Evolutionary conservation across 2,329 filamentous ascomycete species (phyloP).

Genomic region (Orbilia quercus): DNA sequence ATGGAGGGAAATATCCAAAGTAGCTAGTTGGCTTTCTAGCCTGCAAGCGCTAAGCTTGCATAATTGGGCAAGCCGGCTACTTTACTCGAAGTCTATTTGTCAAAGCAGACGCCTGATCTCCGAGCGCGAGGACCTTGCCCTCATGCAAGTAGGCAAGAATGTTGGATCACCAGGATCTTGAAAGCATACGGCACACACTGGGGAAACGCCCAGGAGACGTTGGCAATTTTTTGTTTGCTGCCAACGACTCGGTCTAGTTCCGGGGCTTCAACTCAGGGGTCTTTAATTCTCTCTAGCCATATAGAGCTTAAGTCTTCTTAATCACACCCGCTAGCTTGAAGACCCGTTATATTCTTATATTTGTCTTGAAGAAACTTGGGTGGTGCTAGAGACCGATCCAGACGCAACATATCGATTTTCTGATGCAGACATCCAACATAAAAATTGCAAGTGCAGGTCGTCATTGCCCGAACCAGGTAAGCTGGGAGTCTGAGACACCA

Average conservation of each 20-base stretch:
- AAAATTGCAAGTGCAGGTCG: conserved; percentile 17
- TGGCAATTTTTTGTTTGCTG: no score
- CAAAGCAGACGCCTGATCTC: neutral
- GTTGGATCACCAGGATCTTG: conserved; percentile 49
- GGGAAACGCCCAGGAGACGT: no score
- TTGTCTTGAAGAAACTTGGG: no score
- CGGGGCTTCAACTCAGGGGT: conserved; percentile 13
- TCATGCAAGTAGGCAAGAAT: conserved; percentile 41
- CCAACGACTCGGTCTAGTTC: neutral
- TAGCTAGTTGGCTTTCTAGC: neutral
- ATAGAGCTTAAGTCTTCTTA: neutral
- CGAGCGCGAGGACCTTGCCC: conserved; percentile 20
- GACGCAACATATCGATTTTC: conserved; percentile 26
- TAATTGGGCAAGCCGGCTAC: no score
- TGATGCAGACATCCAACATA: conserved; percentile 2
- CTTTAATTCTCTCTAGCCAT: neutral
- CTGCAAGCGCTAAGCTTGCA: conserved; percentile 7
- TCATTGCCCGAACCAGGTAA: conserved; percentile 22
- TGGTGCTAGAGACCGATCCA: conserved; percentile 10
- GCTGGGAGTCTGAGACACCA: conserved; percentile 44
- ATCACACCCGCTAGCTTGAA: no score
- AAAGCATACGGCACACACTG: no score
- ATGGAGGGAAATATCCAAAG: conserved; percentile 12
- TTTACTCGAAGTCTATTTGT: conserved; percentile 18
- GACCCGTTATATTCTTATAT: neutral